Base-by-base conservation (phyloP, 2,329 filamentous ascomycete genomes). In the Coniosporium tulheliwenetii region DNA sequence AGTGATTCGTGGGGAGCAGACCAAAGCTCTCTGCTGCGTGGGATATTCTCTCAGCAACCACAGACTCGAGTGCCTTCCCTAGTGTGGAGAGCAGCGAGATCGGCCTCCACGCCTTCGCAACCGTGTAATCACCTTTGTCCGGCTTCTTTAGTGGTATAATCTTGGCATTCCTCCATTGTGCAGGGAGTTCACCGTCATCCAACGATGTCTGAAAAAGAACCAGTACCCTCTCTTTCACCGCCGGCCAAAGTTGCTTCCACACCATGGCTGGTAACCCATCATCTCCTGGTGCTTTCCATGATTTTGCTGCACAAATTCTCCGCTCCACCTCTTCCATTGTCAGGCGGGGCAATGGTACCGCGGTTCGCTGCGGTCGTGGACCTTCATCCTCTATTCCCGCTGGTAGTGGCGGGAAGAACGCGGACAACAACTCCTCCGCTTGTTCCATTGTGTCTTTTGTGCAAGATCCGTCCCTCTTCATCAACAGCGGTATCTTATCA, bases 1-100 rank as follows among this genome's bases (percentile, higher is more conserved):
- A 61, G 46, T 64, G 52, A 40, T 52, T 61, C 19, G 19, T 26
- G 19, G 19, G 59, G 36, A 63, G 51, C 15, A 59, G 44, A 7
- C 47, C 45, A 32, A 51, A 44, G 0, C 44, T 50, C 45, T 61
- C 54, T 13, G 54, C 49, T 7, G 50, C 43, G 42, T 57, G 44
- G 10, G 48, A 54, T 40, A 60, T 54, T 35, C 50, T 44, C 26
- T 51, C 44, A 10, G 52, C 52, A 3, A 61, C 44, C 10, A 60
- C 54, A 2, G 50, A 50, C 42, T 60, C 41, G 14, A 49, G 37
- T 46, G 51, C 44, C 42, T 58, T 58, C 5, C 52, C 52, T 1
- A 58, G 47, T 9, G 42, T 50, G 19, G 39, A 32, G 5, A 51
- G 43, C 9, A 51, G 48, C 10, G 48, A 53, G 45, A 54, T 54